Evolutionary conservation across 768 basidiomycete species (phyloP), one percentile per base, ranked within the genome.

Genomic region (Sporobolomyces phaffii): DNA sequence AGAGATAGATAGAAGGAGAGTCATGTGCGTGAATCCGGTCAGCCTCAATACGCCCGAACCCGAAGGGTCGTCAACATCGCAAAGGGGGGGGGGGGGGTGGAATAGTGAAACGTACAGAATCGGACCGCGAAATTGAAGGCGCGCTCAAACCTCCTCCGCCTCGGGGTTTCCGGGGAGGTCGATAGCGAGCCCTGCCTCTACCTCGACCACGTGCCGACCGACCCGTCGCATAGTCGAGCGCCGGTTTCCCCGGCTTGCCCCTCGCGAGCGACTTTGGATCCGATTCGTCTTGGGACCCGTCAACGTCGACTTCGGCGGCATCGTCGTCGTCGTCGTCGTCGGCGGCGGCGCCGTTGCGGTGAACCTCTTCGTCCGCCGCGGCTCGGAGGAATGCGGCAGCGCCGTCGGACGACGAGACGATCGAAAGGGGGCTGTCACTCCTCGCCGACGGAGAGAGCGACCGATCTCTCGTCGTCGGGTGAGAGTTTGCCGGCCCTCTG

Each of bases 391-490:
- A n/a, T n/a, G n/a, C n/a, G n/a, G n/a, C n/a, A n/a, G n/a, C n/a
- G n/a, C 56, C 29, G 22, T 58, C 56, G 1, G 58, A 53, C 14
- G 64, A 65, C 2, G 58, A 54, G 31, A 61, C 65, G 44, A 54
- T 31, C 29, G 65, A 66, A 10, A 67, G 34, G 1, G 65, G 65
- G 4, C 24, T 28, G 13, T 57, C 62, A 38, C 45, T 49, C 28
- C 53, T 36, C 9, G 45, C 52, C 26, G 56, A 58, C 14, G 56
- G 56, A 3, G 56, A 58, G 2, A 33, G 6, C 6, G 61, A 54
- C 43, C 61, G 15, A 10, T 26, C 40, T 40, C 58, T 10, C 10
- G 18, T 8, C n/a, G n/a, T n/a, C n/a, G n/a, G n/a, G n/a, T 38
- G 58, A 47, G 47, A 24, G 33, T 20, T 44, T 18, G 47, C 7